Base-by-base conservation (phyloP, 768 basidiomycete genomes). In the Tubosaeta sp. region DNA sequence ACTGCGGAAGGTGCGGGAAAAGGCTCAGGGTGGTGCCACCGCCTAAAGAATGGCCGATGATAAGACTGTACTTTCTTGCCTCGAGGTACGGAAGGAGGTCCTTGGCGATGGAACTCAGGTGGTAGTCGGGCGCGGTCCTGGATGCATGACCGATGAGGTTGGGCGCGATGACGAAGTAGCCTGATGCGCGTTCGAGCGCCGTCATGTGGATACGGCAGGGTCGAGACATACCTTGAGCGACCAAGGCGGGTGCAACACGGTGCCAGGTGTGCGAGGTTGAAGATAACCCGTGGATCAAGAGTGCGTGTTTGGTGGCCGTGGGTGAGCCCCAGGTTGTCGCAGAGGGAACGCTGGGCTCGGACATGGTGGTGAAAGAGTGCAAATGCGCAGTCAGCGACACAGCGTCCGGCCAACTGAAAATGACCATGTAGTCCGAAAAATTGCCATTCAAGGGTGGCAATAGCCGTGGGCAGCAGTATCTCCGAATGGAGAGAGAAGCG, bases 261-360 rank as follows among this genome's bases (percentile, higher is more conserved):
- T 57, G 53, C 64, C 65, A 63, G 2, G 54, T 48, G 6, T 56
- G 59, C 1, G 62, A 58, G 3, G 62, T 58, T 1, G 57, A 64
- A 19, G 58, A 47, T 2, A 62, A 14, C 7, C 66, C 66, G n/a
- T 67, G 66, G 39, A 68, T 52, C 25, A 67, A 35, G 3, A 67
- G 57, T 12, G 64, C 66, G 2, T 58, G 59, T 17, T 66, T 66
- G 5, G 48, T 55, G 1, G 66, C 35, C 6, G 56, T 16, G 5
- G 65, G 62, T 11, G 55, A 55, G 0, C 66, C 66, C 66, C 62
- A 63, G 14, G 42, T 55, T 3, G 47, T 55, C 3, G 58, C 55
- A 13, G 64, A 68, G 12, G 52, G 53, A 29, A 43, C 16, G 10
- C 46, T 57, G 37, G 56, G 22, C 22, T 22, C 22, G 22, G 22